Evolutionary conservation across 768 basidiomycete species (phyloP).

Genomic region (Dictyophora rubrovolvata): DNA sequence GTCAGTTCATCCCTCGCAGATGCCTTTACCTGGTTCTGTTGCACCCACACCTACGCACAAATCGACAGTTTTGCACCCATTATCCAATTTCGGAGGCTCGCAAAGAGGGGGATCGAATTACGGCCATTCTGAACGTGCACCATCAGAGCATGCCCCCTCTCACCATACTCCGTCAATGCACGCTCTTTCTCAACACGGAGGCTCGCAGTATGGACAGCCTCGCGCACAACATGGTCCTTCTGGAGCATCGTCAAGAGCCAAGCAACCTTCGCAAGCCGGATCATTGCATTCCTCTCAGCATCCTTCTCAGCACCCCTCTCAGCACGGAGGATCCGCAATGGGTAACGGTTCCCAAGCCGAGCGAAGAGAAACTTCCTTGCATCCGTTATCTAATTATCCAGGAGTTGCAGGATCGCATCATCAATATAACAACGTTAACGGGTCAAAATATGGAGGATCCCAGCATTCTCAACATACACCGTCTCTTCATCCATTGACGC

Average conservation of each 20-base stretch:
- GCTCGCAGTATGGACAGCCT: not conserved
- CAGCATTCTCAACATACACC: slow-evolving; percentile 9
- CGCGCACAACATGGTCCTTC: slow-evolving; percentile 1
- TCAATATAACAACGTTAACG: not conserved
- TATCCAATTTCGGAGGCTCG: not conserved
- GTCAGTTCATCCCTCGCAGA: slow-evolving; percentile 7
- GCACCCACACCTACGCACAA: slow-evolving; percentile 2
- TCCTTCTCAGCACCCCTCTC: not conserved
- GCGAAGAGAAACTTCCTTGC: slow-evolving; percentile 4
- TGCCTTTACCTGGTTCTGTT: slow-evolving; percentile 1
- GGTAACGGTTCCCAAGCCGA: not conserved
- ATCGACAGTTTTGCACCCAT: not conserved
- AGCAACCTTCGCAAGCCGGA: not conserved
- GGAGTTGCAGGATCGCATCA: not conserved
- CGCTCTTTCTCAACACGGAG: not conserved
- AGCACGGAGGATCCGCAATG: not conserved
- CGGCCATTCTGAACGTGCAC: not conserved
- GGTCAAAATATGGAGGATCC: slow-evolving; percentile 6
- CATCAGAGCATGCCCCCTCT: not conserved
- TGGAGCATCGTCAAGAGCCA: not conserved
- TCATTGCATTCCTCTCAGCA: not conserved
- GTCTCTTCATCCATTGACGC: slow-evolving; percentile 7
- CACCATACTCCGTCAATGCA: slow-evolving; percentile 1
- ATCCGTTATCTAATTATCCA: slow-evolving; percentile 5
- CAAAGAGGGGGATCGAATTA: not conserved